Evolutionary conservation across 73 alveolate genomes (phyloP), one percentile per base, ranked within the genome.

Genomic region (Breviolum minutum): DNA sequence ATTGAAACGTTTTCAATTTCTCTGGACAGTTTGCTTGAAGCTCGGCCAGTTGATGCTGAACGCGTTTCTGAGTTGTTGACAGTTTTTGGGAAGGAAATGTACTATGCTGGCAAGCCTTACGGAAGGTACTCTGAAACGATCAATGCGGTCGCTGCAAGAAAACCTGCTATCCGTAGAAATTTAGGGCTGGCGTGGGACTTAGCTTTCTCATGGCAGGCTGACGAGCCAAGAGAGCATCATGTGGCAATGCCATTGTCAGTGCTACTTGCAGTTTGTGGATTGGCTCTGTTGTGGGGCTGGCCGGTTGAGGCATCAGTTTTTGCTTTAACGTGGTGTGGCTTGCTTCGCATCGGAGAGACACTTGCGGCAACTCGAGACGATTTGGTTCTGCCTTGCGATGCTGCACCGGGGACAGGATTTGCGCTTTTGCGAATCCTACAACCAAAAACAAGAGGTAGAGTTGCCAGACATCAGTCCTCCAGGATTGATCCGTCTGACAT

Each of bases 261-360:
- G 0, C 14, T 87, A 0, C 54, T 87, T 4, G 69, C 95, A 0
- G n/a, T 60, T 0, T 2, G 64, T 7, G 8, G 70, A 0, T 16
- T 60, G 63, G 7, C 64, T 1, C 20, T 87, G 1, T 0, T 13
- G 29, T 87, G 95, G 95, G 95, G 95, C 7, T 87, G 95, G 95
- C 60, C 54, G 2, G 7, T 27, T 4, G 95, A 24, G 24, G 95
- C 83, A 3, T 16, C 61, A 14, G 20, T n/a, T 8, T 17, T 87
- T 13, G 95, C 85, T 27, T 7, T 68, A 14, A 17, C 85, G 0
- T 87, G 95, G 85, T 40, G n/a, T n/a, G n/a, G n/a, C n/a, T n/a
- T n/a, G n/a, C n/a, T n/a, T n/a, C n/a, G n/a, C n/a, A n/a, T n/a
- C n/a, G n/a, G n/a, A n/a, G n/a, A n/a, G n/a, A n/a, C n/a, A n/a